Evolutionary conservation across 495 filamentous ascomycete species (phyloP), one percentile per base, ranked within the genome.

Genomic region (Margaritispora aquatica): DNA sequence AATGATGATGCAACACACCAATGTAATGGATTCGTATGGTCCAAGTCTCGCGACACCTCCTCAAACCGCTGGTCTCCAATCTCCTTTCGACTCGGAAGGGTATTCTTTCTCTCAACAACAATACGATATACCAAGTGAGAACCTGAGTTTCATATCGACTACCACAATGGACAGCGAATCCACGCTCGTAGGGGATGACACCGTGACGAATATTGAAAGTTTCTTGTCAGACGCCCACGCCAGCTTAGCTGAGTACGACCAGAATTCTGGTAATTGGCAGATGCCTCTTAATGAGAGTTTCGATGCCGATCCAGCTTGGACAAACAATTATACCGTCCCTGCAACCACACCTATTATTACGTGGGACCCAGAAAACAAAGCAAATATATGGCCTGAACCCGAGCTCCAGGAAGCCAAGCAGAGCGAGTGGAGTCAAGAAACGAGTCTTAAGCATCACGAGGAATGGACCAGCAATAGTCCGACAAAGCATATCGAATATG

Each of bases 41-140:
- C 69, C 69, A 57, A 73, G 69, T 1, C 70, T 74, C 19, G 66
- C 62, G 23, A 77, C 74, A 2, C 72, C 73, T 2, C 73, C 72
- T 3, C 66, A 67, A 11, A 73, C 71, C 0, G 70, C 67, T 2
- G 64, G 64, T 2, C 58, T 70, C 3, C 69, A 68, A 17, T 66
- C 69, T 8, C 59, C 66, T 9, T 76, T 73, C 55, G 59, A 63
- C 11, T 60, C 63, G 21, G 60, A 27, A 23, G 66, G 31, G 17
- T 55, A 31, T 55, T 11, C 13, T 5, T 65, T 59, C 26, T 23
- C 27, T 8, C 1, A 17, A 7, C 51, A 58, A 1, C 9, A 9
- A 11, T 64, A 58, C 29, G 60, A 63, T 22, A 3, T 65, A 2
- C 54, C 51, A 8, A 21, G 24, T 2, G 59, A 68, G 26, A 60